phyloP scores from a whole-genome alignment of 768 basidiomycete species.

The Kwoniella dejecticola region DNA sequence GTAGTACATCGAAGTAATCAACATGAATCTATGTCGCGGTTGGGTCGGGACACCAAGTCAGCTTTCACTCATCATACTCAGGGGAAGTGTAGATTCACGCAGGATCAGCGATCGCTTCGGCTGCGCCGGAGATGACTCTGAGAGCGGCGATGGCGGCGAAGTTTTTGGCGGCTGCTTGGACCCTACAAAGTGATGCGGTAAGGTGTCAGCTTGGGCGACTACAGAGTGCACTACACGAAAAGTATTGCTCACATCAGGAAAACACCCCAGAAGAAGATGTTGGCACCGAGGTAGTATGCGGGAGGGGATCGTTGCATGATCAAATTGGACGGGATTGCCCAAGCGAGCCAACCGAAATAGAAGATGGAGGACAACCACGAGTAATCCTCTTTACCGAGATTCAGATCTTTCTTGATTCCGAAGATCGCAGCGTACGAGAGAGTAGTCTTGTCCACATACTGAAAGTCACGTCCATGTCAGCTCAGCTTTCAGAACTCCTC shows the following conservation, averaged over 20 bases:
- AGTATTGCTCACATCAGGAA: conserved; percentile 57
- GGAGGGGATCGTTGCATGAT: conserved; percentile 58
- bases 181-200: not conserved
- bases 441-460: conserved; percentile 52
- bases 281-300: conserved; percentile 57
- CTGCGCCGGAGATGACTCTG: conserved; percentile 58
- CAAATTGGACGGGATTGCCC: conserved; percentile 59
- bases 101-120: conserved; percentile 57
- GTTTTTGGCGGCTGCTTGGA: conserved; percentile 57
- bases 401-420: conserved; percentile 53
- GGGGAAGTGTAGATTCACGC: conserved; percentile 36
- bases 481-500: no score
- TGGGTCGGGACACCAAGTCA: no score
- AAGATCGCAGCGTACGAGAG: conserved; percentile 53
- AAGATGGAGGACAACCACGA: conserved; percentile 54
- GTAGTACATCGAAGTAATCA: conserved; percentile 58
- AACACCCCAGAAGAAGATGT: conserved; percentile 58
- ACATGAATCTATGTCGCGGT: conserved; percentile 43
- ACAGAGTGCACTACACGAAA: no score
- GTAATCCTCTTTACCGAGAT: conserved; percentile 55
- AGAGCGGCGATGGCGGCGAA: conserved; percentile 57
- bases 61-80: no score
- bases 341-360: conserved; percentile 58
- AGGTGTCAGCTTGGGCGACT: no score
- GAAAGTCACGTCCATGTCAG: not conserved